Base-by-base conservation (phyloP, 1,139 yeast species). In the Geotrichum australiense region DNA sequence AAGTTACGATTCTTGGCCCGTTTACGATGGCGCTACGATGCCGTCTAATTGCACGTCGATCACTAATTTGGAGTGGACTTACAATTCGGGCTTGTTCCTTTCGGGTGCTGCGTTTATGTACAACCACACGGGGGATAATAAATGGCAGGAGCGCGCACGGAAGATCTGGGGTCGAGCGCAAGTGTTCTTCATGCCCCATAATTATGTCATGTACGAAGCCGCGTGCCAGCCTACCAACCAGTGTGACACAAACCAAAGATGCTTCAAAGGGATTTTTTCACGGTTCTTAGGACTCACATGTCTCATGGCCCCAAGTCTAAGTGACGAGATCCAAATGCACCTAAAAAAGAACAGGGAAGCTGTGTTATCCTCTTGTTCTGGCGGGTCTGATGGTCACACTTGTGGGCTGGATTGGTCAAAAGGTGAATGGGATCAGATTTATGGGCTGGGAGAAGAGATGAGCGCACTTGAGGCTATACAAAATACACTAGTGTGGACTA, bases 401-500 rank as follows among this genome's bases (percentile, higher is more conserved):
- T 89, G 97, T 68, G 96, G 96, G 31, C 61, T 76, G 46, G 73
- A 81, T 57, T 89, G 97, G 97, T 65, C 74, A 33, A 57, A 64
- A 23, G 68, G 63, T 36, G 74, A 74, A n/a, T 89, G 87, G 82
- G 97, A 89, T 62, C 80, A 78, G 2, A 59, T 54, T 38, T 87
- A 74, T 53, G 97, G 97, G n/a, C 70, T 89, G 30, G 97, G 97
- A 50, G 96, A 89, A 63, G 96, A 89, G 62, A 84, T 89, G 83
- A 63, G 78, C 37, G 94, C 96, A 0, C 67, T 87, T 45, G 96
- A 87, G 59, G 76, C 76, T 3, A 73, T 87, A 57, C 82, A 79
- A 51, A 79, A 67, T 28, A 51, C 73, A 40, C 55, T 74, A 27
- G 61, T 68, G 14, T 57, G 57, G 42, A 52, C 62, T 4, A 57